These are phyloP conservation scores for Elsinoe batatas DNA, from an alignment of 2,329 filamentous ascomycete species.

Conservation along the genomic window DNA sequence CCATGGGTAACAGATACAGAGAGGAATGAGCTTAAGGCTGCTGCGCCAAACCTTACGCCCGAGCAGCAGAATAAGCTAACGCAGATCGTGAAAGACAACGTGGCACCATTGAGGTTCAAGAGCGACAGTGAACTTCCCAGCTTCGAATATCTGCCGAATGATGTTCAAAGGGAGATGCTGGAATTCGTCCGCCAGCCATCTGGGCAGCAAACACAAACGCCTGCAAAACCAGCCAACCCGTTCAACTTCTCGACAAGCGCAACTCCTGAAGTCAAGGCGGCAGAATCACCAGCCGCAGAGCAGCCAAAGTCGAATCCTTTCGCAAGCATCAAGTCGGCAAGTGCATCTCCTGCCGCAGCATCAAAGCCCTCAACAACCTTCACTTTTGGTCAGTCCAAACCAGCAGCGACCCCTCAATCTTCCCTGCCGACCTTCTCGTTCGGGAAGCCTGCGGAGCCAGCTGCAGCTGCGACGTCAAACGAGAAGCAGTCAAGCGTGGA, in stretches of 20 bases:
- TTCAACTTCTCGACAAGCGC: slow-evolving; percentile 1
- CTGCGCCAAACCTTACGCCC: slow-evolving; percentile 11
- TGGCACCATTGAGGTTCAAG: not conserved
- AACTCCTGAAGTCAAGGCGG: not conserved
- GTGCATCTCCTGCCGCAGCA: not conserved
- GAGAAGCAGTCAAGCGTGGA: not conserved
- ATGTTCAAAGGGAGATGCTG: slow-evolving; percentile 15
- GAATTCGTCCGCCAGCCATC: slow-evolving; percentile 12
- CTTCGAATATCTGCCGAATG: slow-evolving; percentile 9
- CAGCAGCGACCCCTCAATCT: not conserved
- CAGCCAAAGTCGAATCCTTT: slow-evolving; percentile 11
- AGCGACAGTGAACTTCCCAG: not conserved
- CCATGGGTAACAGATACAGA: slow-evolving; percentile 14
- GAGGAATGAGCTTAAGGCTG: slow-evolving; percentile 14
- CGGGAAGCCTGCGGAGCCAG: not conserved
- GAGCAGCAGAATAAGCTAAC: slow-evolving; percentile 12
- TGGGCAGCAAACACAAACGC: not conserved
- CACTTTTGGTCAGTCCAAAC: not conserved
- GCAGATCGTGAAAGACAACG: slow-evolving; percentile 14
- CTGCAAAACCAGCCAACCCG: not conserved
- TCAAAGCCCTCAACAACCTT: not conserved
- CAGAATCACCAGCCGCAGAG: not conserved
- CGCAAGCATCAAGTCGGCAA: slow-evolving; percentile 10
- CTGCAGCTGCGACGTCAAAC: not conserved
- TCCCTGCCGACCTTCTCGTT: slow-evolving; percentile 4